Conservation (phyloP, 2,329 filamentous ascomycete species). For the Ascocoryne sarcoides region DNA sequence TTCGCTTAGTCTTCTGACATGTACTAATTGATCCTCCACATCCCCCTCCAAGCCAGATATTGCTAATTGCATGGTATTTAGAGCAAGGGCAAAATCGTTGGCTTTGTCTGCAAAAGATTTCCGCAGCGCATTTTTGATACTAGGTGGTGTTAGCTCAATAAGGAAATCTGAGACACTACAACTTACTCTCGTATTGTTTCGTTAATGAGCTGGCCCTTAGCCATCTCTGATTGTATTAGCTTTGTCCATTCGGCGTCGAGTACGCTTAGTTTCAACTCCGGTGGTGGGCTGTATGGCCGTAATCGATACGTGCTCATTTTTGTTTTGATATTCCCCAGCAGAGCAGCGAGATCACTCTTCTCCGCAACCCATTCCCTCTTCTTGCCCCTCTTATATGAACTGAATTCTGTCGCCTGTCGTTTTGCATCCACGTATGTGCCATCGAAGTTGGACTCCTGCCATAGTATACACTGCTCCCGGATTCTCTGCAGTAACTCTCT, state of each 20-base stretch:
- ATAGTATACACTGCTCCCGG: constrained; percentile 60
- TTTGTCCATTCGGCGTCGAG: constrained; percentile 75
- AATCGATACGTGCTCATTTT: constrained; percentile 93
- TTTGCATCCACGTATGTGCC: constrained; percentile 92
- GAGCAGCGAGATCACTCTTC: constrained; percentile 87
- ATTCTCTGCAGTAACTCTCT: constrained; percentile 70
- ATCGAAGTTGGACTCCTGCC: constrained; percentile 75
- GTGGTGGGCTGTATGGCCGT: constrained; percentile 81
- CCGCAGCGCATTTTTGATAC: constrained; percentile 90
- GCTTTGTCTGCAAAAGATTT: constrained; percentile 95
- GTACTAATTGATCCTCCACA: constrained; percentile 85
- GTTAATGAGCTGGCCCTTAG: constrained; percentile 87
- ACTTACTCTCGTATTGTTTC: constrained; percentile 89
- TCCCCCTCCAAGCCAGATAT: constrained; percentile 97
- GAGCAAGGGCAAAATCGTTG: constrained; percentile 90
- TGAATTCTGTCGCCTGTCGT: constrained; percentile 71
- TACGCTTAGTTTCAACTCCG: constrained; percentile 71
- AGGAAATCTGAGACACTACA: constrained; percentile 2
- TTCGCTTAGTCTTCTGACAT: constrained; percentile 76
- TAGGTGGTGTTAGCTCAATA: constrained; percentile 31
- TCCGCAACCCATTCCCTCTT: constrained; percentile 97
- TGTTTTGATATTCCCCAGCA: constrained; percentile 97
- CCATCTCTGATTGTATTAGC: constrained; percentile 76
- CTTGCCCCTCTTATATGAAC: constrained; percentile 79
- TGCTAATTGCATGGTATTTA: constrained; percentile 89